A percentile compares a stretch with the other conserved stretches of the same genome.
Conservation (phyloP, 1,284 basidiomycete genomes). For the Xerocomus nothofagi region DNA sequence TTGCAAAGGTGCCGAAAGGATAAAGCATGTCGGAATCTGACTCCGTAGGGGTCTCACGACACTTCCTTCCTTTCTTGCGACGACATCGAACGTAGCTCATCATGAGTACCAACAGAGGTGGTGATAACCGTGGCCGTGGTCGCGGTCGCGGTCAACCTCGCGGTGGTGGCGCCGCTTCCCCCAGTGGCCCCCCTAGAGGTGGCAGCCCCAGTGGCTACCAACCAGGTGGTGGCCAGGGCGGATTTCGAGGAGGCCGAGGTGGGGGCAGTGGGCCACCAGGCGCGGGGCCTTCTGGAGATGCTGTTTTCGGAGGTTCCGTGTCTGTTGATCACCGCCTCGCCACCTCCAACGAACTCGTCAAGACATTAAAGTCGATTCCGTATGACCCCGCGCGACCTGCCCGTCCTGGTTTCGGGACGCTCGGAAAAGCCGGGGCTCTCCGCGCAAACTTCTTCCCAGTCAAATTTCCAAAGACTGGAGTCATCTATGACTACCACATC, state of each 20-base stretch:
- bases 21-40: background rate
- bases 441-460: constrained; percentile 71
- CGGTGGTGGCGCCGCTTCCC: constrained; percentile 1
- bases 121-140: constrained; percentile 21
- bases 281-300: constrained; percentile 33
- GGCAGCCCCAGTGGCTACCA: constrained; percentile 9
- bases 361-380: constrained; percentile 43
- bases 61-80: background rate
- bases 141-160: constrained; percentile 22
- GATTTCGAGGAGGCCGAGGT: constrained; percentile 26
- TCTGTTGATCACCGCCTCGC: constrained; percentile 46
- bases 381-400: constrained; percentile 48
- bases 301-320: constrained; percentile 48
- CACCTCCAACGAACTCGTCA: constrained; percentile 44
- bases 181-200: constrained; percentile 13
- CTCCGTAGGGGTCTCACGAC: background rate
- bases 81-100: background rate
- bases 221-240: constrained; percentile 26
- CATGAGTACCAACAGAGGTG: constrained; percentile 25
- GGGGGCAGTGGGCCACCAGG: constrained; percentile 35
- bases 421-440: constrained; percentile 51
- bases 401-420: constrained; percentile 66
- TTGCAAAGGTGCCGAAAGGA: background rate
- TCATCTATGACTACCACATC: constrained; percentile 62
- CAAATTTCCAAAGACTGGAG: constrained; percentile 43